Evolutionary conservation across 768 basidiomycete species (phyloP).

Genomic region (Suillus hirtellus): DNA sequence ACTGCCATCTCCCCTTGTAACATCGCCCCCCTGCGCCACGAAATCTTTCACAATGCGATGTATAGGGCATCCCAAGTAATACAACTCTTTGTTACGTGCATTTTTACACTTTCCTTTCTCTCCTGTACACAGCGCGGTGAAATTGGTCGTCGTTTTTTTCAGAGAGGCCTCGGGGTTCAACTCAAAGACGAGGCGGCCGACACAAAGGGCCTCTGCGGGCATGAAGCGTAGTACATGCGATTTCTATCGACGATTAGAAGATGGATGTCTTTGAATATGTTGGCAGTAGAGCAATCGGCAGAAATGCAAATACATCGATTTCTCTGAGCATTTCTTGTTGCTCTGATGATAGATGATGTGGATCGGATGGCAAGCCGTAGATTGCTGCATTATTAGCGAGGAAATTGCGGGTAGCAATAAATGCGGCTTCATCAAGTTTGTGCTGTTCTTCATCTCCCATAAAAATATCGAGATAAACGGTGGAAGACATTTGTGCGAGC

Average conservation of each 20-base stretch:
- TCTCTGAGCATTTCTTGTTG: conserved; percentile 47
- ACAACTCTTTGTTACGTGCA: conserved; percentile 44
- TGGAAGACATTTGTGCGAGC: conserved; percentile 1
- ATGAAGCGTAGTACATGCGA: conserved; percentile 34
- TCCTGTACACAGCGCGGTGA: conserved; percentile 47
- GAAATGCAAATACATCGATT: conserved; percentile 35
- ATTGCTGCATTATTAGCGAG: conserved; percentile 39
- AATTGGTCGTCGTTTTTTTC: conserved; percentile 49
- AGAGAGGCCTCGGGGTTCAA: conserved; percentile 41
- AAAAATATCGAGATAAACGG: conserved; percentile 42
- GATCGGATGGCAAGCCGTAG: conserved; percentile 42
- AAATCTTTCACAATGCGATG: conserved; percentile 51
- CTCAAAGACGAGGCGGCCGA: conserved; percentile 43
- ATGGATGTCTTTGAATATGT: conserved; percentile 1
- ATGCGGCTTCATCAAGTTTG: conserved; percentile 26
- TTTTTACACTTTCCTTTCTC: conserved; percentile 47
- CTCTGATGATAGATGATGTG: conserved; percentile 42
- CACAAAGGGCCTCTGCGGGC: conserved; percentile 38
- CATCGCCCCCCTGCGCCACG: conserved; percentile 54
- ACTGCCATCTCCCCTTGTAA: conserved; percentile 52
- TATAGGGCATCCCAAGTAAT: conserved; percentile 44
- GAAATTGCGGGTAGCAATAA: conserved; percentile 34
- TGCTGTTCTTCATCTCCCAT: conserved; percentile 38
- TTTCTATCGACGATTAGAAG: conserved; percentile 24
- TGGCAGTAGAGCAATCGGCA: conserved; percentile 32